Evolutionary conservation across 306 rosid genomes (phyloP).

Genomic region (Macrotyloma uniflorum): DNA sequence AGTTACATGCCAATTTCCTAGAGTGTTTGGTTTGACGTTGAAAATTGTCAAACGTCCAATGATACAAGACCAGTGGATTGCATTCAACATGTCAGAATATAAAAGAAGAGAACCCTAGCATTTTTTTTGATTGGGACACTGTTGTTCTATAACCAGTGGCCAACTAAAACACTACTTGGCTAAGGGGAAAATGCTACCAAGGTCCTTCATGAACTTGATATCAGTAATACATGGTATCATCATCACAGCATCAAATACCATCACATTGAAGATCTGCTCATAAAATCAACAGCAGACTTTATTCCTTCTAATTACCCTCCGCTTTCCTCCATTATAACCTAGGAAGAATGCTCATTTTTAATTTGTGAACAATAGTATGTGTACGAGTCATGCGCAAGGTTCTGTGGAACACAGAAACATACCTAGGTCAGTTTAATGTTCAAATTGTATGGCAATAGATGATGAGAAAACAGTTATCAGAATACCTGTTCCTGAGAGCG

Average conservation of each 20-base stretch:
- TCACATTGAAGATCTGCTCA: slow-evolving; percentile 34
- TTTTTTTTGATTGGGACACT: slow-evolving; percentile 7
- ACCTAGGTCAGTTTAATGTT: slow-evolving; percentile 29
- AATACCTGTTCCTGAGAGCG: slow-evolving; percentile 97
- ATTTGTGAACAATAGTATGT: slow-evolving; percentile 45
- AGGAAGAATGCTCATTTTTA: slow-evolving; percentile 40
- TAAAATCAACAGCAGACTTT: slow-evolving; percentile 34
- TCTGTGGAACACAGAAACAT: slow-evolving; percentile 54
- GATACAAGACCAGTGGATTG: background rate
- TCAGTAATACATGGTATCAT: slow-evolving; percentile 35
- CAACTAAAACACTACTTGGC: slow-evolving; percentile 6
- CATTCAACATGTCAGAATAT: too few relatives aligned
- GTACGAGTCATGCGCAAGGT: slow-evolving; percentile 91
- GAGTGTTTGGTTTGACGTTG: too few relatives aligned
- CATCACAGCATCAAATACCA: slow-evolving; percentile 21
- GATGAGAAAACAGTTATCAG: slow-evolving; percentile 7
- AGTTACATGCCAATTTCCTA: background rate
- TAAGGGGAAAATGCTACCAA: slow-evolving; percentile 9
- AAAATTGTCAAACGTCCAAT: too few relatives aligned
- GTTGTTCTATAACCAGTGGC: slow-evolving; percentile 14
- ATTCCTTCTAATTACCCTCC: slow-evolving; percentile 31
- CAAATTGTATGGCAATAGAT: background rate
- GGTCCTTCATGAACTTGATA: background rate
- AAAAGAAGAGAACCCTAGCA: slow-evolving; percentile 14
- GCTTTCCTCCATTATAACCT: background rate